These are phyloP conservation scores for Mycotypha africana DNA, from an alignment of 371 early-diverging fungal species.

Conservation along the genomic window DNA sequence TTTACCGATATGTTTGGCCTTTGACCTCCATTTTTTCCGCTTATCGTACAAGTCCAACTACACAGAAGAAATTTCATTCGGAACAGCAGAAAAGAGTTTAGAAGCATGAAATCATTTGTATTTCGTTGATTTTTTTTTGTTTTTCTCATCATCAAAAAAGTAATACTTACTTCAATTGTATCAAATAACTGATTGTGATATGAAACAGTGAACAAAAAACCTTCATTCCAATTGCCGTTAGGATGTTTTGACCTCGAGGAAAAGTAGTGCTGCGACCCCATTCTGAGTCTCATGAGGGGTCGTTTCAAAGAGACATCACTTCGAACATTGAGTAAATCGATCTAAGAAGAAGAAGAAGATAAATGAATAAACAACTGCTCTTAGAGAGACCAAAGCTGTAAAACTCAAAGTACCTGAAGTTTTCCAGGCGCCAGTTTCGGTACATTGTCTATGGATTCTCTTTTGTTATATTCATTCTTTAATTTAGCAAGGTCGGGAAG, in stretches of 20 bases:
- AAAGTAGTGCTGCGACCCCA: slow-evolving; percentile 42
- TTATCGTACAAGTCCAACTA: slow-evolving; percentile 40
- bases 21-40: slow-evolving; percentile 29
- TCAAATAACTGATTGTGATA: slow-evolving; percentile 34
- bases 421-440: slow-evolving; percentile 15
- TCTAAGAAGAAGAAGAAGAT: slow-evolving; percentile 18
- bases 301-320: slow-evolving; percentile 27
- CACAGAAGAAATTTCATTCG: background rate
- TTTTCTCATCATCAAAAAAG: no score
- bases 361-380: background rate
- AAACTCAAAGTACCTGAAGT: slow-evolving; percentile 23
- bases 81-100: background rate
- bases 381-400: background rate
- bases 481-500: slow-evolving; percentile 34
- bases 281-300: slow-evolving; percentile 36
- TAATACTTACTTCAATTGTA: slow-evolving; percentile 33
- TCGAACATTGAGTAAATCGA: slow-evolving; percentile 41
- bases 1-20: slow-evolving; percentile 37
- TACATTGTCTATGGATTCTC: slow-evolving; percentile 18
- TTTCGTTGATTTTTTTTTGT: background rate
- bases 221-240: slow-evolving; percentile 46
- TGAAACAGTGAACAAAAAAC: slow-evolving; percentile 32
- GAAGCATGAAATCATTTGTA: background rate
- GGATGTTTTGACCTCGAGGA: slow-evolving; percentile 25
- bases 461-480: slow-evolving; percentile 26